Base-by-base conservation (phyloP, 2,329 filamentous ascomycete species). In the Xylaria sp. region DNA sequence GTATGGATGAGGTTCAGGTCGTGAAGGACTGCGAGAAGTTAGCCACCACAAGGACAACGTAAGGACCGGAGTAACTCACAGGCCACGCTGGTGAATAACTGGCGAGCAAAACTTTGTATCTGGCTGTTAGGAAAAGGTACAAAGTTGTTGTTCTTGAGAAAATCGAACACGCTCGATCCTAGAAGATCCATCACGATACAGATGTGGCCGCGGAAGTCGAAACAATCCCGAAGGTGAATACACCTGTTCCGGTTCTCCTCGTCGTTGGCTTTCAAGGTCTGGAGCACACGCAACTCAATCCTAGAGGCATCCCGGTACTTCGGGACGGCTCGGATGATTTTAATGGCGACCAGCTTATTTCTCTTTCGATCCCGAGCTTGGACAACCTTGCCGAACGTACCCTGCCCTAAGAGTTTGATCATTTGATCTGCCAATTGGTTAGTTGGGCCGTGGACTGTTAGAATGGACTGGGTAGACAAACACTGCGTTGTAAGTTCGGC, bases 111-210 rank as follows among this genome's bases (percentile, higher is more conserved):
- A 70, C 85, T 93, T 72, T 97, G 94, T 54, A 99, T 99, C 73
- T 99, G 94, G 62, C 92, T 97, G 78, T 95, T 97, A 11, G 94
- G 94, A 68, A 99, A 99, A 0, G 94, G 94, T 17, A 96, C 92
- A 69, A 99, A 99, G 61, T 85, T 84, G 69, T 97, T 97, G 67
- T 88, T 87, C 77, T 99, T 99, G 44, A 99, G 81, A 65, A 99
- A 99, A 74, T 99, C 94, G 71, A 99, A 99, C 48, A 99, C 93
- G 66, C 93, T 97, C 69, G 97, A 93, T 44, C 93, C 93, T 26
- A 97, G 83, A 2, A 88, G 74, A 61, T 88, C 84, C 84, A 86
- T 88, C 50, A 88, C 85, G 55, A 88, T 88, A 79, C 94, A 99
- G 63, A 99, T 97, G 70, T 99, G 94, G 52, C 95, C 94, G 44